Evolutionary conservation across 139 green algal species (phyloP), one percentile per base, ranked within the genome.

Genomic region (Picochlorum sp.): DNA sequence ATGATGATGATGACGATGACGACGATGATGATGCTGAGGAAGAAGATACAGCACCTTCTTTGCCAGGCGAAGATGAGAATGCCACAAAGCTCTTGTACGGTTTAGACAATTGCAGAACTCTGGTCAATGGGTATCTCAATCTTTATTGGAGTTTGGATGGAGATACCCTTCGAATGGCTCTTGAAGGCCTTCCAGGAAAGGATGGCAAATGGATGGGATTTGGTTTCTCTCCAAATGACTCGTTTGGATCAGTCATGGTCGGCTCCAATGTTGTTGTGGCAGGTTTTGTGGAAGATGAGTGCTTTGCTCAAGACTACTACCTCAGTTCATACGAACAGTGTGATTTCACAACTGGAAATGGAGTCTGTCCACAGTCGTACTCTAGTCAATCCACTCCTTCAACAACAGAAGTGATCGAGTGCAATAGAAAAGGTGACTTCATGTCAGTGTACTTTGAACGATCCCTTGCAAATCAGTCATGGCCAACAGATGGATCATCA

Each of bases 171-270:
- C n/a, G 28, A 10, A n/a, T 73, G 23, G 41, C 20, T 1, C 37
- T 66, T 28, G 66, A 73, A 62, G 66, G 38, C 9, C 57, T 57
- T 14, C 56, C 41, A 32, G 66, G 66, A 23, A 24, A 14, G 21
- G 66, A 46, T 28, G 59, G 66, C 21, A 62, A 56, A 52, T 73
- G 66, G 66, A 45, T 73, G 58, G 66, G 37, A 15, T 73, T 73
- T 54, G 66, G 66, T 0, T 73, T 61, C 14, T 67, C 66, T 5
- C 15, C 57, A 7, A 6, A 14, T 1, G 23, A 47, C 5, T 38
- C 66, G n/a, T 47, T 28, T 4, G 66, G 52, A 2, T 37, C 52
- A 16, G 14, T 13, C 11, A 73, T 73, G 66, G 56, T 62, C 0
- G 56, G 56, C 11, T 47, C 54, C 4, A 45, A 67, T 18, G 56